Percentiles rank a stretch among this genome's conserved stretches.
Evolutionary conservation across 2,329 filamentous ascomycete species (phyloP).

Genomic region (Fusarium torulosum): DNA sequence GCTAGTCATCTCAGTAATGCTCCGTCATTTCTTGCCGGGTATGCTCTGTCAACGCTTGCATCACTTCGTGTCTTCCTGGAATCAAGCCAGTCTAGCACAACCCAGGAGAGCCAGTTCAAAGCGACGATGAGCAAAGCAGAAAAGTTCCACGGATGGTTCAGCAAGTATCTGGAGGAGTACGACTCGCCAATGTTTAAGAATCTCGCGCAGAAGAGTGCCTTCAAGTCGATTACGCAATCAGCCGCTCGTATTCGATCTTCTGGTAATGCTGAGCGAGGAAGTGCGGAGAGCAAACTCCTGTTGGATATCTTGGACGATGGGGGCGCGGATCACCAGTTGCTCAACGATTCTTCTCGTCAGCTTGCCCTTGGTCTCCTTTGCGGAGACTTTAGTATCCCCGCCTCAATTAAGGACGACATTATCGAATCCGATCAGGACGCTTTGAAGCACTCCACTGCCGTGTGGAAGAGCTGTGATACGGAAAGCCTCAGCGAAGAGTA

Average conservation of each 20-base stretch:
- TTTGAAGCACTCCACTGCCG: constrained; percentile 69
- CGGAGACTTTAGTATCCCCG: constrained; percentile 74
- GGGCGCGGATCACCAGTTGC: constrained; percentile 68
- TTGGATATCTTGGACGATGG: constrained; percentile 84
- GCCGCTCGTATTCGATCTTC: constrained; percentile 75
- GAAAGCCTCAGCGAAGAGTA: constrained; percentile 75
- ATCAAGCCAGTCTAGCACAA: constrained; percentile 81
- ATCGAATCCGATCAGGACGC: constrained; percentile 76
- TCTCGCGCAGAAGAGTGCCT: constrained; percentile 65
- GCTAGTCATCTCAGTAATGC: constrained; percentile 70
- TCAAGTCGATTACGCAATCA: constrained; percentile 75
- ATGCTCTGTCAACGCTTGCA: constrained; percentile 81
- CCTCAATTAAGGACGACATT: constrained; percentile 67
- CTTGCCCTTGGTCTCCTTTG: constrained; percentile 81
- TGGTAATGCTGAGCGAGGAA: constrained; percentile 76
- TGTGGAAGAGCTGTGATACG: constrained; percentile 83
- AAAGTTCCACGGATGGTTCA: constrained; percentile 83
- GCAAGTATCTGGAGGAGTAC: constrained; percentile 74
- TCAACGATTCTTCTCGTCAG: constrained; percentile 77
- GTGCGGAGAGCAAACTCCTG: constrained; percentile 83
- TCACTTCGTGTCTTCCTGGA: constrained; percentile 82
- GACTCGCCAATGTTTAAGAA: constrained; percentile 65
- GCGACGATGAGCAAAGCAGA: constrained; percentile 81
- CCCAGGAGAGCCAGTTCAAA: constrained; percentile 85
- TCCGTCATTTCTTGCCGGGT: constrained; percentile 84